Conservation (phyloP, 495 filamentous ascomycete species). For the Aspergillus incahuasiensis region DNA sequence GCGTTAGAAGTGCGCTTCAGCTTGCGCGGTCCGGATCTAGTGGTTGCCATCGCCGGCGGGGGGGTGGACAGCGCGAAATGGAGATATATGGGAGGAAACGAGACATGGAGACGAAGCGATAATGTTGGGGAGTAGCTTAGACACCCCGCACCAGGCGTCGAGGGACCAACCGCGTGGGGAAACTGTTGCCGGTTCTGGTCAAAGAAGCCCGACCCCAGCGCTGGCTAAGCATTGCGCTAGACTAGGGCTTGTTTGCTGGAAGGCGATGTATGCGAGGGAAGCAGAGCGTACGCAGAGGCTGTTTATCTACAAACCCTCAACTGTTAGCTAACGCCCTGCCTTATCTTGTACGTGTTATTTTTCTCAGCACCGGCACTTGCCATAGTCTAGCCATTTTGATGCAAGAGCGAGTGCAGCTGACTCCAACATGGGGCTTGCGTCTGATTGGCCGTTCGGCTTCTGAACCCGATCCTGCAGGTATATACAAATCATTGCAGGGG, state of each 20-base stretch:
- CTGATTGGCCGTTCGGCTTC: not conserved
- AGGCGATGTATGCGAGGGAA: no score
- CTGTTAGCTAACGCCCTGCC: no score
- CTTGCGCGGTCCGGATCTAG: constrained; percentile 3
- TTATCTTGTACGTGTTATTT: no score
- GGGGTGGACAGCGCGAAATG: not conserved
- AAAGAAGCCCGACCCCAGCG: not conserved
- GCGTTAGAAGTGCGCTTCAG: constrained; percentile 16
- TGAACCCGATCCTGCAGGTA: not conserved
- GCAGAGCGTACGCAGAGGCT: no score
- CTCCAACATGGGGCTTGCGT: no score
- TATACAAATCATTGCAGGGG: no score
- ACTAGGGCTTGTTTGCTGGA: no score
- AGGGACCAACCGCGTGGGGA: not conserved
- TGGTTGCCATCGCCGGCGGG: not conserved
- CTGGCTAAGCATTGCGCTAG: no score
- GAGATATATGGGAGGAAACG: not conserved
- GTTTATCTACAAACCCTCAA: no score
- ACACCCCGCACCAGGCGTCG: not conserved
- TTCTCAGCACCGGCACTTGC: no score
- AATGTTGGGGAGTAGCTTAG: not conserved
- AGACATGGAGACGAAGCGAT: not conserved
- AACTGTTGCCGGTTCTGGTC: not conserved
- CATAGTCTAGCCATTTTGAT: no score
- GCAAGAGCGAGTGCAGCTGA: no score